Percentiles rank a stretch among this genome's conserved stretches.
These are phyloP conservation scores for Neoscytalidium dimidiatum DNA, from an alignment of 2,329 filamentous ascomycete genomes.

Conservation along the genomic window DNA sequence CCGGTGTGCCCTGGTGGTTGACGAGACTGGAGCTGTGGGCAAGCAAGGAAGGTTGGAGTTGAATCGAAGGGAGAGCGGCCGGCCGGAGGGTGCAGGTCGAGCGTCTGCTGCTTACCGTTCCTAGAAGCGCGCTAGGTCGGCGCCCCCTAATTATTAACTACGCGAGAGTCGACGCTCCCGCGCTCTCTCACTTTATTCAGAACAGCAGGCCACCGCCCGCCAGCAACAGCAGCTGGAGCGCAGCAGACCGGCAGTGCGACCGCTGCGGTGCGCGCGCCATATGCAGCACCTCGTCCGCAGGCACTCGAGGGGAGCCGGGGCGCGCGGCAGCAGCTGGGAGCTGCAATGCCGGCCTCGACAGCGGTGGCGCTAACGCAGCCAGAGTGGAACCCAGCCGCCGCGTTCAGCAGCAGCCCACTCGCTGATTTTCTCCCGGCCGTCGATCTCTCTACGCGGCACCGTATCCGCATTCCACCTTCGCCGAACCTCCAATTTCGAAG, in stretches of 20 bases:
- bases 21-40: constrained; percentile 5
- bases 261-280: background rate
- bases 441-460: constrained; percentile 11
- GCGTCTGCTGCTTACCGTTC: constrained; percentile 5
- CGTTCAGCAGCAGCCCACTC: no score
- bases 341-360: background rate
- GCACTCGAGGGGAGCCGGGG: no score
- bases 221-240: no score
- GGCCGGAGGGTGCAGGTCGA: constrained; percentile 3
- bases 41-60: constrained; percentile 9
- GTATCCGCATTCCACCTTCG: background rate
- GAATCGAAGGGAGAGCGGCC: constrained; percentile 10
- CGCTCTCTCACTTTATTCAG: background rate
- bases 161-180: background rate
- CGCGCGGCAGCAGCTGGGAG: no score
- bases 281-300: background rate
- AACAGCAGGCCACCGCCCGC: background rate
- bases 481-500: background rate
- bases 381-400: background rate
- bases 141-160: background rate
- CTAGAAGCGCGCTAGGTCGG: background rate
- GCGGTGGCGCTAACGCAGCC: background rate
- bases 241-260: background rate
- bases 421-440: constrained; percentile 11
- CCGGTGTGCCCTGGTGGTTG: background rate